Evolutionary conservation across 1,284 basidiomycete species (phyloP).

Genomic region (Leccinum pallidistipes): DNA sequence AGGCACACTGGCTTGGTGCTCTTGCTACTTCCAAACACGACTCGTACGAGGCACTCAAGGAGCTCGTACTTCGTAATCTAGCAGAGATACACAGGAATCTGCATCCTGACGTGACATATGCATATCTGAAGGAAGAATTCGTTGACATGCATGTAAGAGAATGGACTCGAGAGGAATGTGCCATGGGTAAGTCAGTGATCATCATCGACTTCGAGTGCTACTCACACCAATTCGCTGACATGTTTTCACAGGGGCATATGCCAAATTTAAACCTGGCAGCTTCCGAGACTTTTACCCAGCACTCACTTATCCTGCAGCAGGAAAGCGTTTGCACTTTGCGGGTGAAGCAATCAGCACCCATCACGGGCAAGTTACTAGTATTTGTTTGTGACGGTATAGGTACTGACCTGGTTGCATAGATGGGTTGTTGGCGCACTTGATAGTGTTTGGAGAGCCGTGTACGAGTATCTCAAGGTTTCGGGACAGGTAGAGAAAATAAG

Average conservation of each 20-base stretch:
- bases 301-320: background rate
- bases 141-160: slow-evolving; percentile 14
- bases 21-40: background rate
- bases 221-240: background rate
- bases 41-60: slow-evolving; percentile 3
- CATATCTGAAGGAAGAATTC: slow-evolving; percentile 4
- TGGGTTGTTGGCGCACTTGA: slow-evolving; percentile 29
- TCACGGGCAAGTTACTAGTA: slow-evolving; percentile 14
- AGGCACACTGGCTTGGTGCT: slow-evolving; percentile 6
- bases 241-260: background rate
- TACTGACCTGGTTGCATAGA: background rate
- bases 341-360: background rate
- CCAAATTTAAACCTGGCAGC: background rate
- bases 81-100: slow-evolving; percentile 9
- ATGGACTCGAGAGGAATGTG: slow-evolving; percentile 10
- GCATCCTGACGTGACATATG: slow-evolving; percentile 9
- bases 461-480: slow-evolving; percentile 21
- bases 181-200: slow-evolving; percentile 10
- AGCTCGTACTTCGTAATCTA: slow-evolving; percentile 18
- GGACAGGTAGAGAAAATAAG: slow-evolving; percentile 11
- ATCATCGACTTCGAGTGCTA: background rate
- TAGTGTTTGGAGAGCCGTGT: slow-evolving; percentile 28
- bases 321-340: background rate
- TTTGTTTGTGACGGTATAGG: background rate
- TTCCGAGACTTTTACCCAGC: background rate